Evolutionary conservation across 1,284 basidiomycete genomes (phyloP).

Genomic region (Neotropicomus parvogracilis): DNA sequence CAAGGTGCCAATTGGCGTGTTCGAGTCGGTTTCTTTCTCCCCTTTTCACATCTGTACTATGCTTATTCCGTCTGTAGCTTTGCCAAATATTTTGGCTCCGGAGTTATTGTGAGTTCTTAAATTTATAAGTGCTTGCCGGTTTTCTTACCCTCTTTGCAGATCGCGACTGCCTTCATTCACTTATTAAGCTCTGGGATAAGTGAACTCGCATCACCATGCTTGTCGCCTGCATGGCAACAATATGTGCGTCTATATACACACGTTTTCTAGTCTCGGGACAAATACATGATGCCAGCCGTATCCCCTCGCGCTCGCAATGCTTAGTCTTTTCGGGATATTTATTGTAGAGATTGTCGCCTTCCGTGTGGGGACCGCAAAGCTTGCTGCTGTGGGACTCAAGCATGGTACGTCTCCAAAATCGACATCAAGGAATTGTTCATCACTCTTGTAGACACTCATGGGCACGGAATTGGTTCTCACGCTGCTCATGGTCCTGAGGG

Average conservation of each 20-base stretch:
- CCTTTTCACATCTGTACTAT: background rate
- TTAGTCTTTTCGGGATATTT: slow-evolving; percentile 82
- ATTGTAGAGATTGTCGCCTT: slow-evolving; percentile 83
- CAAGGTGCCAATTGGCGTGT: slow-evolving; percentile 60
- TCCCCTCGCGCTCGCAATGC: slow-evolving; percentile 74
- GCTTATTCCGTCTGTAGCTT: slow-evolving; percentile 49
- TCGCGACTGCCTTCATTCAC: slow-evolving; percentile 91
- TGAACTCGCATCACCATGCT: slow-evolving; percentile 69
- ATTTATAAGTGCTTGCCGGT: slow-evolving; percentile 7
- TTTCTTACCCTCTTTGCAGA: slow-evolving; percentile 41
- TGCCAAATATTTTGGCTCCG: slow-evolving; percentile 94
- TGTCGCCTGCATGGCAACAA: slow-evolving; percentile 64
- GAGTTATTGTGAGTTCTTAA: slow-evolving; percentile 68
- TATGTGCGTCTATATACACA: slow-evolving; percentile 54
- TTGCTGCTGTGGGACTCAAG: slow-evolving; percentile 49
- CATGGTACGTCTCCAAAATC: slow-evolving; percentile 43
- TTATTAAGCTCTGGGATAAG: slow-evolving; percentile 74
- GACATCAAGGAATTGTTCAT: background rate
- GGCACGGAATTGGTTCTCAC: slow-evolving; percentile 63
- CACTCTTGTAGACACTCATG: slow-evolving; percentile 52
- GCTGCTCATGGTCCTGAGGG: slow-evolving; percentile 67
- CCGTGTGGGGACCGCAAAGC: slow-evolving; percentile 69
- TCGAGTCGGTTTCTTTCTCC: slow-evolving; percentile 57
- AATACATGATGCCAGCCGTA: slow-evolving; percentile 54
- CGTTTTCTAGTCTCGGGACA: background rate